Evolutionary conservation across 371 early-diverging fungal species (phyloP), one percentile per base, ranked within the genome.

Genomic region (Apophysomyces variabilis): DNA sequence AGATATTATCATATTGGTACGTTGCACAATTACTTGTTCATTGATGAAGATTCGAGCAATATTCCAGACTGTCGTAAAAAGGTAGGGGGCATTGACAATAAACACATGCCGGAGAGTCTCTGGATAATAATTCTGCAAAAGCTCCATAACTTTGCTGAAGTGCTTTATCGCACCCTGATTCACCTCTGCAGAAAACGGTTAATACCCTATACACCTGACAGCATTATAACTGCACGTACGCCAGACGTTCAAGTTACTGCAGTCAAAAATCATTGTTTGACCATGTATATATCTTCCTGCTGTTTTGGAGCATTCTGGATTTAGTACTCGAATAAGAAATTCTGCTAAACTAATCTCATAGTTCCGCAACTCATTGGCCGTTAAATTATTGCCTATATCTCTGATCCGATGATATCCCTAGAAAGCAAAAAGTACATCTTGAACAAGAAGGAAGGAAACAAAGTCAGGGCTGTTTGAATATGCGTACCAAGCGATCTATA

Each of bases 261-360:
- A 87, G 68, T 94, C 95, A 67, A 93, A 92, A 47, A 94, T 90
- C 46, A 92, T 88, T 0, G 89, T 90, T 70, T 93, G 92, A 71
- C 89, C 87, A 60, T 86, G 83, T 56, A 94, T 87, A n/a, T 75
- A 69, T 43, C 75, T 80, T 38, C 89, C 90, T 6, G 89, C 82
- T 21, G 79, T 72, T 72, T 87, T 82, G 50, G 85, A 79, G 38
- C 89, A 87, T 69, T 91, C 91, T 43, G 83, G 83, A 84, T 92
- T 87, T 38, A 93, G 66, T 5, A 88, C 85, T 38, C 85, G 84
- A 64, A 82, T 81, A 16, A 90, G 75, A 67, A 92, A 91, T 64
- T 94, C 94, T n/a, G 87, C 85, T 72, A 87, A 84, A 32, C 88
- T 76, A 44, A 90, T 78, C 59, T 94, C 92, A 66, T 83, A 90